Evolutionary conservation across 768 basidiomycete genomes (phyloP), one percentile per base, ranked within the genome.

Genomic region (Suillus variegatus): DNA sequence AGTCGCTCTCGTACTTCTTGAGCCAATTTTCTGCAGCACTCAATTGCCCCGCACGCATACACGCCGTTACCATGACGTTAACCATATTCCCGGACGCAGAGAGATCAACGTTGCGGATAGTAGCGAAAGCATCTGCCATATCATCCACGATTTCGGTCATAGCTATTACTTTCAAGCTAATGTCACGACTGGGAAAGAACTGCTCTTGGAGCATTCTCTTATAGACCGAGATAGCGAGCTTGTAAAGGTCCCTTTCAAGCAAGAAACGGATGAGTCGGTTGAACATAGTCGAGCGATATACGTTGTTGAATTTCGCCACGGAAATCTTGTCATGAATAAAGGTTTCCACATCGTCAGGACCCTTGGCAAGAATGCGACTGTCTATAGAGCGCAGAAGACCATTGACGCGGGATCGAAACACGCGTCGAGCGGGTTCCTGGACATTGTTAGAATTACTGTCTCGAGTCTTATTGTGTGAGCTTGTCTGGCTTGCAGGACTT

Each of bases 191-290:
- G 1, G 82, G 76, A 2, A 80, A 60, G 49, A 84, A 75, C 10
- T 80, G 79, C 20, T 80, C 77, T 1, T 74, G 69, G 22, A 71
- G 66, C 81, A 88, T 83, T 20, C 79, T 76, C 9, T 76, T 68
- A 68, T 84, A 80, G 13, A 86, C 72, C 3, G 71, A 65, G 20
- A 78, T 69, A 0, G 86, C 85, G 41, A 78, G 73, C 14, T 70
- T 68, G 61, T 82, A 79, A 9, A 73, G 64, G 1, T 76, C 76
- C 46, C 78, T 68, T 20, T 79, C 72, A 28, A 87, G 70, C 56
- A 86, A 80, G 22, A 79, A 74, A 9, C 74, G 67, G 25, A 85
- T 80, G 55, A 80, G 69, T 22, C 73, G 75, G 65, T 81, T 79
- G 67, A 79, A 85, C 13, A 76, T 72, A n/a, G 54, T 44, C 40